Conservation (phyloP, 2,329 filamentous ascomycete species). For the Talaromyces rugulosus region DNA sequence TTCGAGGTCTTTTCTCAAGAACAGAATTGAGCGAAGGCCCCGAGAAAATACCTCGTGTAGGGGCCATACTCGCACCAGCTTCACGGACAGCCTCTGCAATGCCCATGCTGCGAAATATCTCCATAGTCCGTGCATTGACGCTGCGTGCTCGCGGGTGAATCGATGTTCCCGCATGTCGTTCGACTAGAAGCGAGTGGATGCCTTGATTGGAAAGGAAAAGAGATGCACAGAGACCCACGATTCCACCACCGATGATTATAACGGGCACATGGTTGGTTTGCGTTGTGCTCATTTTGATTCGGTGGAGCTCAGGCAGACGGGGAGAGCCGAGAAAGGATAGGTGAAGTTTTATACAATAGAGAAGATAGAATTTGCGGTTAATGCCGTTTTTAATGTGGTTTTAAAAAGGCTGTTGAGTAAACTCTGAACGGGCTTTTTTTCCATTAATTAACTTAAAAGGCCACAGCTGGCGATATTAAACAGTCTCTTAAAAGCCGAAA, state of each 20-base stretch:
- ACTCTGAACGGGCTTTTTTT: neutral
- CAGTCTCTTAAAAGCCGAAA: neutral
- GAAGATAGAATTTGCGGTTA: neutral
- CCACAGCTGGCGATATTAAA: neutral
- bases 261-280: constrained; percentile 6
- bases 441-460: neutral
- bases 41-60: constrained; percentile 3
- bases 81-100: constrained; percentile 3
- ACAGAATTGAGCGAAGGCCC: neutral
- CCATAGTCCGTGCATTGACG: constrained; percentile 11
- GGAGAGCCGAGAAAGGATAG: neutral
- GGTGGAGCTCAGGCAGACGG: neutral
- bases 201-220: constrained; percentile 7
- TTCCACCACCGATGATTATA: constrained; percentile 7
- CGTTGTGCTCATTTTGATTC: neutral
- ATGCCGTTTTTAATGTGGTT: too few species aligned
- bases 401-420: neutral
- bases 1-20: constrained; percentile 2
- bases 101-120: constrained; percentile 9
- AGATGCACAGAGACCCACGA: constrained; percentile 7
- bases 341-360: neutral
- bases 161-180: constrained; percentile 6
- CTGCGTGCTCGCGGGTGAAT: constrained; percentile 11
- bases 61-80: neutral
- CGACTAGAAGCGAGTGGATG: constrained; percentile 5